phyloP scores from a whole-genome alignment of 139 green algal genomes.

The Tetraselmis chui region DNA sequence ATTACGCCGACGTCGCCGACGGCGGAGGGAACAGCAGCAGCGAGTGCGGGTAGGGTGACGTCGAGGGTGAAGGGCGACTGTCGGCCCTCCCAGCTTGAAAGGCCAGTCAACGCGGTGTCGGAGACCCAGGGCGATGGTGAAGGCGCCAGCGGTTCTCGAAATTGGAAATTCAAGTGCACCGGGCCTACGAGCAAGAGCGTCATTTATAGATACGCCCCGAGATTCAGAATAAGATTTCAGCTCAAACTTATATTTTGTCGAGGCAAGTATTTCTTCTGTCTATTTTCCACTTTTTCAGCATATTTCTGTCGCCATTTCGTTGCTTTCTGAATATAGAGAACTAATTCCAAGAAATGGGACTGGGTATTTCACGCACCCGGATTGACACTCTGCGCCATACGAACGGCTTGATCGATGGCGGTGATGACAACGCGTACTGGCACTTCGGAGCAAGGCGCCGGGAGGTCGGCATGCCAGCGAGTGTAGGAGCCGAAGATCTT shows the following conservation, averaged over 20 bases:
- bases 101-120: constrained; percentile 36
- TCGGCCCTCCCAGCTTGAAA: constrained; percentile 47
- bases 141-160: constrained; percentile 88
- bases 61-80: constrained; percentile 32
- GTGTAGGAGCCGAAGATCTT: constrained; percentile 89
- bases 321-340: no score
- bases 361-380: neutral
- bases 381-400: neutral
- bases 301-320: no score
- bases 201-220: no score
- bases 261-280: no score
- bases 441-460: constrained; percentile 42
- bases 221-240: no score
- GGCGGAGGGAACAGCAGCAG: no score
- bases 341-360: no score
- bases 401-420: constrained; percentile 54
- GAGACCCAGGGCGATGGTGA: constrained; percentile 22
- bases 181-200: constrained; percentile 60
- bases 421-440: constrained; percentile 62
- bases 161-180: constrained; percentile 93
- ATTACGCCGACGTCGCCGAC: neutral
- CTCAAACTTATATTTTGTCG: no score
- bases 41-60: neutral
- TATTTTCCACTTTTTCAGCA: no score
- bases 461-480: constrained; percentile 70